Percentiles rank a stretch among this genome's conserved stretches.
These are phyloP conservation scores for Toxoplasma gondii DNA, from an alignment of 169 alveolate species.

Conservation along the genomic window DNA sequence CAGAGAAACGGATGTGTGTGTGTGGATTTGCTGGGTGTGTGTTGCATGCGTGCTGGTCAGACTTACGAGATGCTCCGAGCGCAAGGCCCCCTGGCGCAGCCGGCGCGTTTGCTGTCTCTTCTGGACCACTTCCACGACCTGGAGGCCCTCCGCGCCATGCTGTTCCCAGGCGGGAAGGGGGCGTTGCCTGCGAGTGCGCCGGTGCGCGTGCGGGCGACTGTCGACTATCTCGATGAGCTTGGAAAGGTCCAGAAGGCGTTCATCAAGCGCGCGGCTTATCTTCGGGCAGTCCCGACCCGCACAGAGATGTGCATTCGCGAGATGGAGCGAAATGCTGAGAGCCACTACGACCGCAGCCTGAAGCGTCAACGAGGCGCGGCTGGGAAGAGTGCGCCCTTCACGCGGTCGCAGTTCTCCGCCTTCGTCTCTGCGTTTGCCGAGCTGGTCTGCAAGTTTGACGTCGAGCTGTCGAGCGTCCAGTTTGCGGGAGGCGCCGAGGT, in stretches of 20 bases:
- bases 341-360: not conserved
- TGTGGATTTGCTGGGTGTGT: too few species aligned
- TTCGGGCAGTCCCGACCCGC: not conserved
- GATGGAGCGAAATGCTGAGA: not conserved
- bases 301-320: not conserved
- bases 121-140: constrained; percentile 7
- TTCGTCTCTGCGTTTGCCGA: not conserved
- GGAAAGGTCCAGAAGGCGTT: not conserved
- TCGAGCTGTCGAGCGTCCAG: not conserved
- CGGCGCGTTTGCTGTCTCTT: not conserved
- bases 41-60: not conserved
- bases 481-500: constrained; percentile 14
- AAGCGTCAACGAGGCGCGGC: not conserved
- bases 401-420: not conserved
- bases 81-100: constrained; percentile 28
- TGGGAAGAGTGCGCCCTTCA: not conserved
- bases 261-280: not conserved
- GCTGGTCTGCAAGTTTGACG: not conserved
- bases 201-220: not conserved
- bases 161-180: not conserved
- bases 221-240: not conserved
- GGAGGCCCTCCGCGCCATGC: not conserved
- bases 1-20: too few species aligned
- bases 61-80: constrained; percentile 1
- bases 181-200: not conserved